Evolutionary conservation across 2,329 filamentous ascomycete species (phyloP).

Genomic region (Cryoendolithus antarcticus): DNA sequence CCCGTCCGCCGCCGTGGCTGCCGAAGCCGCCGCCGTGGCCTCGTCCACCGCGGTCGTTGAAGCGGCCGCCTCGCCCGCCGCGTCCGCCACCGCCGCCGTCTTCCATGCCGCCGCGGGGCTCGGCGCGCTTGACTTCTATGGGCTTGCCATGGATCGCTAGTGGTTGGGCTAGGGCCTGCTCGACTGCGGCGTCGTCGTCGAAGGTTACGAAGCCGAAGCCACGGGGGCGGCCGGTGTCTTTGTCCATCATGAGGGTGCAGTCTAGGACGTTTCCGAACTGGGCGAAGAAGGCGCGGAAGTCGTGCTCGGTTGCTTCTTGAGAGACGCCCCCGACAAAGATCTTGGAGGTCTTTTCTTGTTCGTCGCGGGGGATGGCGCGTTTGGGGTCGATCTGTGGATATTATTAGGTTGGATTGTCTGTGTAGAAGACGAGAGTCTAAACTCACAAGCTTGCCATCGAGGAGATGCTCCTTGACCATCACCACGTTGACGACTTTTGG

Average conservation of each 20-base stretch:
- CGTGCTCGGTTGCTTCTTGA: slow-evolving; percentile 89
- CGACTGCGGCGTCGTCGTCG: slow-evolving; percentile 91
- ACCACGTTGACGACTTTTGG: slow-evolving; percentile 97
- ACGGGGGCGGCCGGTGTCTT: slow-evolving; percentile 87
- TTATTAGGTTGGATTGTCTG: slow-evolving; percentile 60
- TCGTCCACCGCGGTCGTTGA: slow-evolving; percentile 25
- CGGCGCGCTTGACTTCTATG: slow-evolving; percentile 96
- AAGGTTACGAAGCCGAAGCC: slow-evolving; percentile 98
- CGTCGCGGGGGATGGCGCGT: slow-evolving; percentile 88
- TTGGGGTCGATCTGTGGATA: slow-evolving; percentile 87
- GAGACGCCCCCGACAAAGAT: slow-evolving; percentile 97
- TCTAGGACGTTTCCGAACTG: slow-evolving; percentile 94
- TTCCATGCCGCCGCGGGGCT: slow-evolving; percentile 84
- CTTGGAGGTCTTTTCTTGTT: slow-evolving; percentile 96
- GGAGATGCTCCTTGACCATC: slow-evolving; percentile 98
- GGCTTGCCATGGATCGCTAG: slow-evolving; percentile 90
- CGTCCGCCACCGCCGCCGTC: slow-evolving; percentile 53
- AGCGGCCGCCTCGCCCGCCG: slow-evolving; percentile 27
- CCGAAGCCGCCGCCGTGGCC: slow-evolving; percentile 24
- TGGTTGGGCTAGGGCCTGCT: slow-evolving; percentile 79
- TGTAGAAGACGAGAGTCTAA: slow-evolving; percentile 2
- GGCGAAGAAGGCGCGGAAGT: slow-evolving; percentile 94
- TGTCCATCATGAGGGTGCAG: slow-evolving; percentile 99
- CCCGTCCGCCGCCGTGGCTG: slow-evolving; percentile 20
- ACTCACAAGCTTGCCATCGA: slow-evolving; percentile 95